These are phyloP conservation scores for Zygosaccharomyces kombuchaensis DNA, from an alignment of 805 yeast species.

Conservation along the genomic window DNA sequence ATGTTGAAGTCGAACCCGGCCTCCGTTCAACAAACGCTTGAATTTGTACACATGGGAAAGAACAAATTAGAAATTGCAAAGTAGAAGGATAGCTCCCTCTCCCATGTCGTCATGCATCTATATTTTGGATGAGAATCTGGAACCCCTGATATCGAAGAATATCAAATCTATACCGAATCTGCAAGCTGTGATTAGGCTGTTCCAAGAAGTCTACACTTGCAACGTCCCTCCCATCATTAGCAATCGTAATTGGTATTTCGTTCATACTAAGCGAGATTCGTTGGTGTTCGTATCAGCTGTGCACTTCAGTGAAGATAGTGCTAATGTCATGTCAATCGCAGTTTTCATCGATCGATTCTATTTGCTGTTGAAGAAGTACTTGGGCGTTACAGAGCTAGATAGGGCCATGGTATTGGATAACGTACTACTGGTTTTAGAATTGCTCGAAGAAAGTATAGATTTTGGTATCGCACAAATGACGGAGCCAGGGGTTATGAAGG, in stretches of 20 bases:
- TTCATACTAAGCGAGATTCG: slow-evolving; percentile 26
- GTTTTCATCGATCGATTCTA: slow-evolving; percentile 29
- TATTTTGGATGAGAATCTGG: slow-evolving; percentile 30
- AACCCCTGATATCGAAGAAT: slow-evolving; percentile 27
- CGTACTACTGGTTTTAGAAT: slow-evolving; percentile 67
- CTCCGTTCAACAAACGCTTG: background rate
- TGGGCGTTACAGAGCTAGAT: slow-evolving; percentile 37
- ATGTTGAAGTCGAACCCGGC: background rate
- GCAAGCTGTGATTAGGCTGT: slow-evolving; percentile 17
- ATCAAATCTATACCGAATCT: slow-evolving; percentile 26
- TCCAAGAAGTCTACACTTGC: slow-evolving; percentile 18
- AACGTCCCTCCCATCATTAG: slow-evolving; percentile 20
- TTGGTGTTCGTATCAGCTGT: slow-evolving; percentile 24
- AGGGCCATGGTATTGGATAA: slow-evolving; percentile 67
- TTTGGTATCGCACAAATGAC: slow-evolving; percentile 84
- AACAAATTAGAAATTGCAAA: background rate
- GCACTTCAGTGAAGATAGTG: slow-evolving; percentile 11
- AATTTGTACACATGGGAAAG: background rate
- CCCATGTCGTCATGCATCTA: slow-evolving; percentile 28
- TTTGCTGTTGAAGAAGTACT: slow-evolving; percentile 24
- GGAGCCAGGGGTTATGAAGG: slow-evolving; percentile 70
- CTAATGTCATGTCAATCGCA: slow-evolving; percentile 21
- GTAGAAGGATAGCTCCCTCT: background rate
- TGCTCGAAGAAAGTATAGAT: slow-evolving; percentile 88
- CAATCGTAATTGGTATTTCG: slow-evolving; percentile 17